A percentile compares a stretch with the other conserved stretches of the same genome.
Conservation (phyloP, 2,329 filamentous ascomycete species). For the Colletotrichum sp. region DNA sequence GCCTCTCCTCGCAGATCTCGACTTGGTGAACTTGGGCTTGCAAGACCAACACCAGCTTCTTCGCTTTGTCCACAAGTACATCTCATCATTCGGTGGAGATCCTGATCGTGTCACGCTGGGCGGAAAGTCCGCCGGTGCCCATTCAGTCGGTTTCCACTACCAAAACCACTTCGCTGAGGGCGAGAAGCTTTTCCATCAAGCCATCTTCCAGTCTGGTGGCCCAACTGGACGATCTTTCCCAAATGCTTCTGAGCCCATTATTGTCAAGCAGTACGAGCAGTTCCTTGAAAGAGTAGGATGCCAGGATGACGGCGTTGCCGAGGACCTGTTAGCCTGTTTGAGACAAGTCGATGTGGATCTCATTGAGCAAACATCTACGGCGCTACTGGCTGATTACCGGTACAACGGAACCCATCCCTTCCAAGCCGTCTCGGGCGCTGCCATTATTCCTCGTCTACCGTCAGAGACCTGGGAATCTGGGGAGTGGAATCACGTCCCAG, state of each 20-base stretch:
- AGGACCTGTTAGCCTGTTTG: slow-evolving; percentile 42
- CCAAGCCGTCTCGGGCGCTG: not conserved
- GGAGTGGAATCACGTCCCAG: not conserved
- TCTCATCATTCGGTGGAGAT: slow-evolving; percentile 59
- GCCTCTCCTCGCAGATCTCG: slow-evolving; percentile 37
- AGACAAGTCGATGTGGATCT: slow-evolving; percentile 37
- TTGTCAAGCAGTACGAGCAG: slow-evolving; percentile 34
- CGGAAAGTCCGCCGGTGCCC: slow-evolving; percentile 58
- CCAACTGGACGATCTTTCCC: slow-evolving; percentile 42
- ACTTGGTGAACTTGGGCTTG: slow-evolving; percentile 55
- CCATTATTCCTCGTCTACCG: not conserved
- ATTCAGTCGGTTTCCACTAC: slow-evolving; percentile 42
- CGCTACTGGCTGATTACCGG: not conserved
- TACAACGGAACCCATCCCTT: slow-evolving; percentile 4
- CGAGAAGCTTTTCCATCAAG: slow-evolving; percentile 35
- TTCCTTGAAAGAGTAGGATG: slow-evolving; percentile 34
- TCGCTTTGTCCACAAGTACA: slow-evolving; percentile 58
- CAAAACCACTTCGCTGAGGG: slow-evolving; percentile 38
- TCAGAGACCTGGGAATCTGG: not conserved
- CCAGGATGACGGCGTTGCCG: slow-evolving; percentile 27
- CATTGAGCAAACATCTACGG: slow-evolving; percentile 28
- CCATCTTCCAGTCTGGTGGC: slow-evolving; percentile 41
- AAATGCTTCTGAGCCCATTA: slow-evolving; percentile 36
- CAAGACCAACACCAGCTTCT: slow-evolving; percentile 58
- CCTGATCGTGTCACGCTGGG: slow-evolving; percentile 55